Percentiles rank a stretch among this genome's conserved stretches.
Conservation (phyloP, 352 stramenopile species). For the Elongisporangium prolatum region DNA sequence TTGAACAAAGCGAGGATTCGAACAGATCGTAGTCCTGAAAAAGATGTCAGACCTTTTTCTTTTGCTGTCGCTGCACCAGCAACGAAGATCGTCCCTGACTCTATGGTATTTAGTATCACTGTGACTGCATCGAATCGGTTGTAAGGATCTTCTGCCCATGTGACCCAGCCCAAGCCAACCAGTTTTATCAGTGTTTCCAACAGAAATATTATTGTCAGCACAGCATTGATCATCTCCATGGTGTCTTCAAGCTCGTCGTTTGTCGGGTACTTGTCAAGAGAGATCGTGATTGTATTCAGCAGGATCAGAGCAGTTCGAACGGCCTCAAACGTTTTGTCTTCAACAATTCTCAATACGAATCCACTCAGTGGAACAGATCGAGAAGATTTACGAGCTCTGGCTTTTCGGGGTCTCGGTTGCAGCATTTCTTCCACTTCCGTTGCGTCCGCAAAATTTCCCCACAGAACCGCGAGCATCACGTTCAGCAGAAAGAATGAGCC, state of each 20-base stretch:
- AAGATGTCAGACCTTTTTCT: constrained; percentile 6
- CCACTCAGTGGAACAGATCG: not conserved
- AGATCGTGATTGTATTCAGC: constrained; percentile 67
- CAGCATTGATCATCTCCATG: constrained; percentile 41
- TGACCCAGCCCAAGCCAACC: constrained; percentile 30
- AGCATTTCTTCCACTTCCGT: constrained; percentile 23
- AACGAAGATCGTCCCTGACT: constrained; percentile 16
- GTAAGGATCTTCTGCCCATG: constrained; percentile 44
- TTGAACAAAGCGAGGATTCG: constrained; percentile 86
- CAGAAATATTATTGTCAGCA: constrained; percentile 27
- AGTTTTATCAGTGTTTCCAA: constrained; percentile 52
- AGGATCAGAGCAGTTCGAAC: constrained; percentile 47
- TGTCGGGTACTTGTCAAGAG: constrained; percentile 57
- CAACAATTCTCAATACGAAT: constrained; percentile 3
- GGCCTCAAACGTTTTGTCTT: constrained; percentile 32
- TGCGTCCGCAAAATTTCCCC: constrained; percentile 43
- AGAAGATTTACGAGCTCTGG: not conserved
- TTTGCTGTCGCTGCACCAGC: constrained; percentile 7
- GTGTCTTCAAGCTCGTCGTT: constrained; percentile 11
- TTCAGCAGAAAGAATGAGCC: constrained; percentile 87
- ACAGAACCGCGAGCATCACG: constrained; percentile 84
- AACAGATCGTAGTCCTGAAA: constrained; percentile 72
- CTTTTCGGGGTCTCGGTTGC: not conserved
- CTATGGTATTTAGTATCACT: constrained; percentile 19
- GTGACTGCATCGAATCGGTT: constrained; percentile 70